phyloP scores from a whole-genome alignment of 2,329 filamentous ascomycete genomes.

The Xylaria digitata region DNA sequence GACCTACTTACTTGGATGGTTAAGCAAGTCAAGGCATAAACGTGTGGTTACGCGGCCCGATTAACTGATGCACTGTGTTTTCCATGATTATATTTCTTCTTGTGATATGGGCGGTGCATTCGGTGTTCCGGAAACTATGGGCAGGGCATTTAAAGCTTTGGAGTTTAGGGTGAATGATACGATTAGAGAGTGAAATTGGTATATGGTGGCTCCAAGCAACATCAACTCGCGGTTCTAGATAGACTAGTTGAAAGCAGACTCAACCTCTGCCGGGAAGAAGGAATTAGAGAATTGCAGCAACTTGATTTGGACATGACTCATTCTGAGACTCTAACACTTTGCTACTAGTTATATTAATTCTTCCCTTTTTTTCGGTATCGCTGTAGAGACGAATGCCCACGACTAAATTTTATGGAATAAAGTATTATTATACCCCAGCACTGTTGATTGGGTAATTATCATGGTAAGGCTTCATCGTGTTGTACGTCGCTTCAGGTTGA shows the following conservation, averaged over 20 bases:
- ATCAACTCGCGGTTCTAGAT: constrained; percentile 41
- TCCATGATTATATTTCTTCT: constrained; percentile 5
- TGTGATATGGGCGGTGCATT: constrained; percentile 3
- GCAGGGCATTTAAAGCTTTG: constrained; percentile 16
- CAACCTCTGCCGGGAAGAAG: constrained; percentile 48
- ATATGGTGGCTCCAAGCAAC: constrained; percentile 26
- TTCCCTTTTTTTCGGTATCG: neutral
- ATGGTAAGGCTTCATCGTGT: neutral
- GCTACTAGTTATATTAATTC: neutral
- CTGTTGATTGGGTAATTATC: constrained; percentile 28
- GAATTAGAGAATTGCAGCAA: constrained; percentile 21
- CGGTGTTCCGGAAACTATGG: constrained; percentile 23
- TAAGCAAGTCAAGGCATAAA: constrained; percentile 62
- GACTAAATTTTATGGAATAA: neutral
- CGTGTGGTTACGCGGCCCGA: neutral
- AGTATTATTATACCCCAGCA: constrained; percentile 9
- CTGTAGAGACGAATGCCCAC: constrained; percentile 6
- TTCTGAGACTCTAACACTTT: neutral
- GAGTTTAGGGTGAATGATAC: constrained; percentile 20
- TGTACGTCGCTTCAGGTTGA: neutral
- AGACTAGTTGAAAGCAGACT: constrained; percentile 43
- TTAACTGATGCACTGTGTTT: neutral
- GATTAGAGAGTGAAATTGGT: constrained; percentile 22
- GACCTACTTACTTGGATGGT: constrained; percentile 94
- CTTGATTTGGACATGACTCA: constrained; percentile 13